Conservation (phyloP, 208 protist genomes). For the Acanthamoeba castellanii region DNA sequence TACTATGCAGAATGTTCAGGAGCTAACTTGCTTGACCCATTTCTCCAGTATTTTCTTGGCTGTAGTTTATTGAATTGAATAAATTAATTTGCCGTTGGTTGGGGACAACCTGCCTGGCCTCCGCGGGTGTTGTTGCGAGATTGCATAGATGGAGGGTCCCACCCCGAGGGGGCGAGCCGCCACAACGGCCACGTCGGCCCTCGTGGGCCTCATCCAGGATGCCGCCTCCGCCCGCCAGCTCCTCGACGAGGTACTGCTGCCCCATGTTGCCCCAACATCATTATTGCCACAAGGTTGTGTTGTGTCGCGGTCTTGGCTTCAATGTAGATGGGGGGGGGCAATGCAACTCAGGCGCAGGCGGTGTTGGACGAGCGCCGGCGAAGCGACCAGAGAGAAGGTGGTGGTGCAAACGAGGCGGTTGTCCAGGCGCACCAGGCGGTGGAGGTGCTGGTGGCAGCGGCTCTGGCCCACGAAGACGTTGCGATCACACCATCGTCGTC, state of each 20-base stretch:
- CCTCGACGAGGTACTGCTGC: neutral
- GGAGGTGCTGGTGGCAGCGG: neutral
- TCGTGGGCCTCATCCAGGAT: neutral
- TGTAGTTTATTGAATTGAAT: no score
- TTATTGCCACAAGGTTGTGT: neutral
- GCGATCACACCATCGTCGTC: neutral
- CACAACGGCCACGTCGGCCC: neutral
- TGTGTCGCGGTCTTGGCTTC: neutral
- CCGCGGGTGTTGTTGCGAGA: no score
- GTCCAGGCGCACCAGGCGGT: neutral
- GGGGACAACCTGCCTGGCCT: no score
- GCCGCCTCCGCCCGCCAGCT: neutral
- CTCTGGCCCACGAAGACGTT: neutral
- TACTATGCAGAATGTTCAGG: no score
- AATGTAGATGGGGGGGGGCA: neutral
- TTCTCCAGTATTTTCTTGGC: no score
- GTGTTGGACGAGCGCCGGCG: neutral
- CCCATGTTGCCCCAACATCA: no score
- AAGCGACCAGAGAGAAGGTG: neutral
- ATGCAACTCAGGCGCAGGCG: neutral
- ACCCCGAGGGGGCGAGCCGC: neutral
- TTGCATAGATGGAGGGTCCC: neutral
- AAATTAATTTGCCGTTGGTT: no score
- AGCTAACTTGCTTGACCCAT: no score
- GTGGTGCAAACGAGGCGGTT: neutral